Percentiles rank a stretch among this genome's conserved stretches.
Evolutionary conservation across 306 rosid species (phyloP).

Genomic region (Fragaria nilgerrensis): DNA sequence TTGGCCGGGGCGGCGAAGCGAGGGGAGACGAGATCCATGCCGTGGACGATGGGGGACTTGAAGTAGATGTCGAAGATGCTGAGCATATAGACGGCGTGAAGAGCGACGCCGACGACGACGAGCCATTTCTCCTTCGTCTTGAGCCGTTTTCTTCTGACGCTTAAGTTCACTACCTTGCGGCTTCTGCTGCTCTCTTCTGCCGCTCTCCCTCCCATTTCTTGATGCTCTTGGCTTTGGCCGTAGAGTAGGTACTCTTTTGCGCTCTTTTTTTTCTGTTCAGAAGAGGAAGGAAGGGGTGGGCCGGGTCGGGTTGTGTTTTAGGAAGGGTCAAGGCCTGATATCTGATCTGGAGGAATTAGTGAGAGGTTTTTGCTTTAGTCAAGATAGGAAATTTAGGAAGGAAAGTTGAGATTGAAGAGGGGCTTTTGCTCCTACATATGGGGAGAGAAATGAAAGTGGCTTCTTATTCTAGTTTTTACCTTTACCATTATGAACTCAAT

Average conservation of each 20-base stretch:
- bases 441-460: not conserved
- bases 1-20: slow-evolving; percentile 79
- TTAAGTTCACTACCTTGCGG: slow-evolving; percentile 12
- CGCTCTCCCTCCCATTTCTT: slow-evolving; percentile 36
- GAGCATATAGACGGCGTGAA: slow-evolving; percentile 85
- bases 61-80: slow-evolving; percentile 90
- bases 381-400: not conserved
- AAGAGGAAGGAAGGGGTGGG: not conserved
- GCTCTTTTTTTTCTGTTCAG: not conserved
- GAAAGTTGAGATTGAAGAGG: not conserved
- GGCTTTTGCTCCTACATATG: not conserved
- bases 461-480: not conserved
- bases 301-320: not conserved
- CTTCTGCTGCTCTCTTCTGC: slow-evolving; percentile 10
- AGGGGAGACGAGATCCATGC: slow-evolving; percentile 68
- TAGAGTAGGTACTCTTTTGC: not conserved
- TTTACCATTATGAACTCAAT: not conserved
- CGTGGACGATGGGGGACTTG: slow-evolving; percentile 80
- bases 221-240: slow-evolving; percentile 31
- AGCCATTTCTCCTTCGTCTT: slow-evolving; percentile 70
- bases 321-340: slow-evolving; percentile 4
- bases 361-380: not conserved
- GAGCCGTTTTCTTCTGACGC: slow-evolving; percentile 44
- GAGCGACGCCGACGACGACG: slow-evolving; percentile 67
- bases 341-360: not conserved